These are phyloP conservation scores for Simmondsia chinensis DNA, from an alignment of 148 eudicot species.

Conservation along the genomic window DNA sequence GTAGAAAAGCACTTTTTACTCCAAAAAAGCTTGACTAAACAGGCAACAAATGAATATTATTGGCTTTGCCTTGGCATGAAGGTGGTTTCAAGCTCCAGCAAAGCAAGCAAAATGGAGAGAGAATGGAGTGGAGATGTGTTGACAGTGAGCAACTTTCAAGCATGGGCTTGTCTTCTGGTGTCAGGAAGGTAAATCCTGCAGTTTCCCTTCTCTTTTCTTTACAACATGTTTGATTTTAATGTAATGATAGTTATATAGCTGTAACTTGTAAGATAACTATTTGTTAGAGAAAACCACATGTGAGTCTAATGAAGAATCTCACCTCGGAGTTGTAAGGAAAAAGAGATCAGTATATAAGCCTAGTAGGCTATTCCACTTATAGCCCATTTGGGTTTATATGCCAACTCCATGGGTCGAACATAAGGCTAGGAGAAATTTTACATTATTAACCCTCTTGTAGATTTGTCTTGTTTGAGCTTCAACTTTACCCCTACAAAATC, in stretches of 20 bases:
- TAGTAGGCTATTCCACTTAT: too few relatives aligned
- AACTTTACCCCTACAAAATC: too few relatives aligned
- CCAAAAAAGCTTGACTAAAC: too few relatives aligned
- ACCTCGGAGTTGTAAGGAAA: too few relatives aligned
- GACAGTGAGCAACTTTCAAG: constrained; percentile 51
- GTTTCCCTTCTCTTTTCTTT: not conserved
- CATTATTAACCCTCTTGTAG: too few relatives aligned
- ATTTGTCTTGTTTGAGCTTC: too few relatives aligned
- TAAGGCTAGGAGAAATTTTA: too few relatives aligned
- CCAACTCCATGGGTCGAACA: not conserved
- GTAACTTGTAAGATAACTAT: not conserved
- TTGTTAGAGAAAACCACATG: too few relatives aligned
- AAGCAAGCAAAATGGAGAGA: constrained; percentile 23
- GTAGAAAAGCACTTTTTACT: too few relatives aligned
- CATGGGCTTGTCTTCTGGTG: constrained; percentile 94
- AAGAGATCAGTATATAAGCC: too few relatives aligned
- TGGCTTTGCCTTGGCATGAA: constrained; percentile 18
- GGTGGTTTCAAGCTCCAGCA: constrained; percentile 28
- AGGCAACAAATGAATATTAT: not conserved
- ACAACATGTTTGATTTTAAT: not conserved
- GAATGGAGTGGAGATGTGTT: constrained; percentile 56
- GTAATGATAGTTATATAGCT: not conserved
- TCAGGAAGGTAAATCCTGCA: constrained; percentile 75
- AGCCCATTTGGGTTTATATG: not conserved
- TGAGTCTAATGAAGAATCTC: too few relatives aligned